phyloP scores from a whole-genome alignment of 2,329 filamentous ascomycete species.

The Colletotrichum lindemuthianum region DNA sequence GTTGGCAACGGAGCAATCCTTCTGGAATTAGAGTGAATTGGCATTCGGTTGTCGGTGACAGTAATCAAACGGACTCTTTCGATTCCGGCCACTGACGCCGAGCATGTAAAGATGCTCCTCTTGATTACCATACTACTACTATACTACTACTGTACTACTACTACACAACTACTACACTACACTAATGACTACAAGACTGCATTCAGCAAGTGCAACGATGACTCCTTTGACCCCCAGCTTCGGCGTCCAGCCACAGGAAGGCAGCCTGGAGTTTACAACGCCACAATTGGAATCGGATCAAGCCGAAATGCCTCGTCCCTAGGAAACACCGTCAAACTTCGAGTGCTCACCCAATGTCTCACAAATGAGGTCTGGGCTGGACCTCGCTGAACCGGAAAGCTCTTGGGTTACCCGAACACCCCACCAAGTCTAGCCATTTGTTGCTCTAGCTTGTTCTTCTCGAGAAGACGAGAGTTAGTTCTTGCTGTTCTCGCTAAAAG shows the following conservation, averaged over 20 bases:
- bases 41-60: too few relatives aligned
- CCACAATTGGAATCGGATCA: background rate
- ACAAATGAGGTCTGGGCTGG: background rate
- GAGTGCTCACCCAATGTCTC: background rate
- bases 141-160: too few relatives aligned
- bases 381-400: background rate
- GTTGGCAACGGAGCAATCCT: too few relatives aligned
- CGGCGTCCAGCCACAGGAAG: conserved; percentile 5
- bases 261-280: background rate
- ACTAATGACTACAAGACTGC: background rate
- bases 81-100: too few relatives aligned
- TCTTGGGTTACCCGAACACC: background rate
- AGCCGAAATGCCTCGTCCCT: too few relatives aligned
- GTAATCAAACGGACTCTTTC: too few relatives aligned
- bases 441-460: background rate
- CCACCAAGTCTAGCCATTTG: background rate
- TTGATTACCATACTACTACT: background rate
- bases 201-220: conserved; percentile 1
- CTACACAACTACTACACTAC: too few relatives aligned
- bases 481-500: background rate
- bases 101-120: too few relatives aligned
- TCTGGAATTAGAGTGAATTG: too few relatives aligned
- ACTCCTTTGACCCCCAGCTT: background rate
- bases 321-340: too few relatives aligned
- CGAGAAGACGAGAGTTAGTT: background rate